phyloP scores from a whole-genome alignment of 805 yeast species.

The Suhomyces sp. region DNA sequence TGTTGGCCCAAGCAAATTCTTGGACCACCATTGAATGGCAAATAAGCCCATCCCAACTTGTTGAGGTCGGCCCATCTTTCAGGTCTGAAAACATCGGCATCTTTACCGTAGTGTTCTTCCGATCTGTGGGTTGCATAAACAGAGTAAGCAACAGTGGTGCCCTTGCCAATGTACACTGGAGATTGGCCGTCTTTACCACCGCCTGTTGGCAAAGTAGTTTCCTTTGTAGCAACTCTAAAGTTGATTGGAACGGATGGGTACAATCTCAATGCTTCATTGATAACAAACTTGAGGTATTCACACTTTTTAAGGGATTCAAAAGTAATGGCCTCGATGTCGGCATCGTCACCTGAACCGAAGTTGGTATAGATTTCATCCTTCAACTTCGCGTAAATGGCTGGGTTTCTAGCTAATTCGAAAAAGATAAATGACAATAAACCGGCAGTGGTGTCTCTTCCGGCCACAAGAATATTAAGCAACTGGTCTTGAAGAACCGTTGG shows the following conservation, averaged over 20 bases:
- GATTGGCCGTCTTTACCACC: slow-evolving; percentile 21
- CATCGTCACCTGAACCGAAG: slow-evolving; percentile 21
- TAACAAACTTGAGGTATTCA: slow-evolving; percentile 24
- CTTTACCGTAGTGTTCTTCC: slow-evolving; percentile 21
- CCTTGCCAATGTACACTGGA: slow-evolving; percentile 20
- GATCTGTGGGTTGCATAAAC: slow-evolving; percentile 44
- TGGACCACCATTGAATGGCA: slow-evolving; percentile 29
- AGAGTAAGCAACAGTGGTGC: slow-evolving; percentile 20
- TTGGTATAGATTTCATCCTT: slow-evolving; percentile 17
- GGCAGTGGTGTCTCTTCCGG: slow-evolving; percentile 30
- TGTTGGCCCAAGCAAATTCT: slow-evolving; percentile 30
- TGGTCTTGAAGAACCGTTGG: slow-evolving; percentile 25
- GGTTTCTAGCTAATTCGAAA: slow-evolving; percentile 24
- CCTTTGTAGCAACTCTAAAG: slow-evolving; percentile 24
- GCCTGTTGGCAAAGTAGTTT: slow-evolving; percentile 24
- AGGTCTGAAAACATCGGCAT: slow-evolving; percentile 20
- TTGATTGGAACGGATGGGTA: slow-evolving; percentile 28
- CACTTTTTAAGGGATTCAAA: slow-evolving; percentile 26
- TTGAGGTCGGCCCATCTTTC: slow-evolving; percentile 22
- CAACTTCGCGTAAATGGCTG: slow-evolving; percentile 18
- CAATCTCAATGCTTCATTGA: slow-evolving; percentile 25
- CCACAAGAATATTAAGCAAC: slow-evolving; percentile 27
- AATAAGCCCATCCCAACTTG: slow-evolving; percentile 26
- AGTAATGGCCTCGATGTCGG: slow-evolving; percentile 19
- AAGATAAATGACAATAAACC: slow-evolving; percentile 25